Conservation (phyloP, 768 basidiomycete species). For the Boletellus emodensis region DNA sequence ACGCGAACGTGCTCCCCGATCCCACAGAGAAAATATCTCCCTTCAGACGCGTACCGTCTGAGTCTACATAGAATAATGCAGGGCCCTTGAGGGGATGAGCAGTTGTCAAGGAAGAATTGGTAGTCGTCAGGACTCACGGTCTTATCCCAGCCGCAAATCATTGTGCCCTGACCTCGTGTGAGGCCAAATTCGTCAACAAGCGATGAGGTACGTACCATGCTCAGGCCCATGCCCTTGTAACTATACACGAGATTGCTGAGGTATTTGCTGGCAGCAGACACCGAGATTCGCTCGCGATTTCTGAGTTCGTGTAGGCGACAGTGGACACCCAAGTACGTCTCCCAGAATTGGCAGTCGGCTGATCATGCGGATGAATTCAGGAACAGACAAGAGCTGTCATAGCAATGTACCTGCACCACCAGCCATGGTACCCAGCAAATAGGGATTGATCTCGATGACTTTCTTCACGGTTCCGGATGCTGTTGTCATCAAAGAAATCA, state of each 20-base stretch:
- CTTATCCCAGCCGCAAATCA: conserved; percentile 99
- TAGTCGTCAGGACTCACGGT: conserved; percentile 52
- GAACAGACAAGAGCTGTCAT: background rate
- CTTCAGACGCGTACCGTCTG: conserved; percentile 91
- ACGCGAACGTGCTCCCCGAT: conserved; percentile 97
- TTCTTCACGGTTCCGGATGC: conserved; percentile 98
- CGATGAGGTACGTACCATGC: conserved; percentile 68
- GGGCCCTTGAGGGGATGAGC: conserved; percentile 60
- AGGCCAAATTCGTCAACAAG: background rate
- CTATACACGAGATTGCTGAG: conserved; percentile 95
- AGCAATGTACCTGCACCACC: conserved; percentile 83
- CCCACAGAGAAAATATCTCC: conserved; percentile 99
- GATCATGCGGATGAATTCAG: conserved; percentile 7
- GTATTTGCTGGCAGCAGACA: conserved; percentile 98
- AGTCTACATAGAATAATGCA: conserved; percentile 95
- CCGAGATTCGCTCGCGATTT: conserved; percentile 95
- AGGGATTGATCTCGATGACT: conserved; percentile 99
- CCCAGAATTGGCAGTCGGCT: conserved; percentile 98
- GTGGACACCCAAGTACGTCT: conserved; percentile 97
- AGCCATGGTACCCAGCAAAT: conserved; percentile 98
- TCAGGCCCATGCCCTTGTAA: conserved; percentile 99
- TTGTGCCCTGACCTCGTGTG: conserved; percentile 69
- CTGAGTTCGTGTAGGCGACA: conserved; percentile 95
- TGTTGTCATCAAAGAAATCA: conserved; percentile 28
- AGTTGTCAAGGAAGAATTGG: conserved; percentile 1